Percentiles rank a stretch among this genome's conserved stretches.
Conservation (phyloP, 2,329 filamentous ascomycete species). For the Nannizziopsis arthrosporioides region DNA sequence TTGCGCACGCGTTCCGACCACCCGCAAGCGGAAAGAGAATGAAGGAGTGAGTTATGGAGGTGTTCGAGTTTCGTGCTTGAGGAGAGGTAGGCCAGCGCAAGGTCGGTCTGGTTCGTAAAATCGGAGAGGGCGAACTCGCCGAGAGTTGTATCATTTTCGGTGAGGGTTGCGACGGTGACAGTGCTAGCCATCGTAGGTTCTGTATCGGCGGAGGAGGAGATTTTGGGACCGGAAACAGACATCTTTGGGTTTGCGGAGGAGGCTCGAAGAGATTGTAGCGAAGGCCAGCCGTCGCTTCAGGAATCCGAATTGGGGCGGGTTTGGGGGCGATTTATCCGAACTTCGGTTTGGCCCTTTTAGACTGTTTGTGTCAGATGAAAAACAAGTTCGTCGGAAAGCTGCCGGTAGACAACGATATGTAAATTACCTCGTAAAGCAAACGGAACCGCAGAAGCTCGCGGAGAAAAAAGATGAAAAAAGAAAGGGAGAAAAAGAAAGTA, state of each 20-base stretch:
- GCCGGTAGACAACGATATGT: too few relatives aligned
- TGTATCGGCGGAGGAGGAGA: neutral
- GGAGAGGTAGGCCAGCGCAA: conserved; percentile 36
- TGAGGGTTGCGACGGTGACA: conserved; percentile 22
- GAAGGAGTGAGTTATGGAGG: conserved; percentile 44
- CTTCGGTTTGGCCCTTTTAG: neutral
- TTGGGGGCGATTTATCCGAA: neutral
- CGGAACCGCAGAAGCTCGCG: neutral
- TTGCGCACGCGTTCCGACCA: conserved; percentile 47
- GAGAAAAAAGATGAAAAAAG: neutral
- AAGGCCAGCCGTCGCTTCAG: conserved; percentile 8
- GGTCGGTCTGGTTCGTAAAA: conserved; percentile 30
- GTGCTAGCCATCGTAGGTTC: neutral
- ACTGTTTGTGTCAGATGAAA: neutral
- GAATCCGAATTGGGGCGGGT: neutral
- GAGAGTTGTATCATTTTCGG: conserved; percentile 30
- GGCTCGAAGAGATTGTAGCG: neutral
- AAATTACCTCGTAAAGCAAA: too few relatives aligned
- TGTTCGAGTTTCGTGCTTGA: conserved; percentile 41
- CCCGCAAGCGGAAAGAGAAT: conserved; percentile 45
- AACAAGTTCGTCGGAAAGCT: neutral
- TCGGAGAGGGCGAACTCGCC: conserved; percentile 21
- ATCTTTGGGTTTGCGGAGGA: neutral
- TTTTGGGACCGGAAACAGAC: conserved; percentile 2
- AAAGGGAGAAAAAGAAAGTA: neutral